Evolutionary conservation across 352 stramenopile species (phyloP), one percentile per base, ranked within the genome.

Genomic region (Globisporangium nagaii): DNA sequence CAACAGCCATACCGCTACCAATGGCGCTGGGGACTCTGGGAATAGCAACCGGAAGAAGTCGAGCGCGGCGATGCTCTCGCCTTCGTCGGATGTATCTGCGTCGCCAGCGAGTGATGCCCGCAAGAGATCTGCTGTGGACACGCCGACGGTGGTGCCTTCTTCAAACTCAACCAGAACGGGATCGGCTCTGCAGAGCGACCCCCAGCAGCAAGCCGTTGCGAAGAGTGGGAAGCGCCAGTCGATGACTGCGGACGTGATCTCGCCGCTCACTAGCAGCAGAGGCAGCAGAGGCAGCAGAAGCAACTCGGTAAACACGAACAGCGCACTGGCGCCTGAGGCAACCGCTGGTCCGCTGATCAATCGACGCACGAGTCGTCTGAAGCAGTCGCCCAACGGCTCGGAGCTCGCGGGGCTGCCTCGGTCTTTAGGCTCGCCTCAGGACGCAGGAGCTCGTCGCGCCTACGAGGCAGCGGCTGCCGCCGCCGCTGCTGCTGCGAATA

Each of bases 291-390:
- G 22, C 9, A 50, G 40, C 30, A 37, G 28, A 12, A 62, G 51
- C 31, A 47, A 40, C 25, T 66, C 56, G 60, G 44, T 43, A 17
- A 49, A 49, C 25, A 12, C 28, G 17, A 49, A 11, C 19, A 53
- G 55, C 46, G 48, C 48, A 32, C n/a, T 48, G 19, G 42, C 13
- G 9, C 24, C 37, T 10, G 42, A 24, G n/a, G 5, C 48, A 32
- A 27, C 35, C 4, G 40, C 42, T 15, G 35, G 34, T 36, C 65
- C 46, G 3, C 55, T 79, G 32, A 68, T 83, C 19, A 83, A 83
- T 19, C 70, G 73, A 6, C 73, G 70, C 2, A 83, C 65, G 20
- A 73, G 73, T n/a, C 65, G 68, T 0, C 41, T 83, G 35, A 83
- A 83, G 51, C 70, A 83, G 44, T 79, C 73, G 6, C 62, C 60